A percentile compares a stretch with the other conserved stretches of the same genome.
These are phyloP conservation scores for Nakazawaea wyomingensis DNA, from an alignment of 805 yeast species.

Conservation along the genomic window DNA sequence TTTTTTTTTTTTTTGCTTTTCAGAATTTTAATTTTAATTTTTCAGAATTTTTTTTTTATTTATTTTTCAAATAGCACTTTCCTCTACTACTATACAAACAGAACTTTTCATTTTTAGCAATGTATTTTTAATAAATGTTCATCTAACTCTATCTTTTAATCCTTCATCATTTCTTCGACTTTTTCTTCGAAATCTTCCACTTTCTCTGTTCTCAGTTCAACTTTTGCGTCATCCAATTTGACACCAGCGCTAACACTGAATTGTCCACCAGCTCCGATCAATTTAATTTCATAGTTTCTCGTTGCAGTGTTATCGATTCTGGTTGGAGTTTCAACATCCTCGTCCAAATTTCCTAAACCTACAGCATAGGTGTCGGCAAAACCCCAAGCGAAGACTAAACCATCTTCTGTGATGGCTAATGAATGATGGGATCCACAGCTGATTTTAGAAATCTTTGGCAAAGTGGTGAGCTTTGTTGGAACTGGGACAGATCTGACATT, in stretches of 20 bases:
- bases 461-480: constrained; percentile 62
- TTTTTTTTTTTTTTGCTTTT: constrained; percentile 1
- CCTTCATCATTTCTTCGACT: constrained; percentile 10
- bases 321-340: constrained; percentile 83
- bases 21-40: too few species aligned
- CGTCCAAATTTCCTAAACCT: constrained; percentile 83
- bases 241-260: constrained; percentile 86
- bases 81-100: not conserved
- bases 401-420: constrained; percentile 77
- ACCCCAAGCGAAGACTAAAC: constrained; percentile 93
- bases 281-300: constrained; percentile 60
- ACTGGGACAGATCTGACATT: constrained; percentile 80
- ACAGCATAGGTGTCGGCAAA: constrained; percentile 96
- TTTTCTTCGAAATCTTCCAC: constrained; percentile 45
- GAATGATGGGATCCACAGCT: constrained; percentile 93
- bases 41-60: too few species aligned
- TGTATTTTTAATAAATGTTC: too few species aligned
- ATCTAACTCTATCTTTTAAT: not conserved
- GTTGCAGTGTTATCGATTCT: constrained; percentile 94
- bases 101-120: too few species aligned
- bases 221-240: constrained; percentile 49
- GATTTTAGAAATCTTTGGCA: constrained; percentile 53
- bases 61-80: too few species aligned
- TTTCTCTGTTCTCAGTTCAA: constrained; percentile 44
- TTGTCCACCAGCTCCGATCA: constrained; percentile 95